Base-by-base conservation (phyloP, 306 rosid species). In the Quercus alba region DNA sequence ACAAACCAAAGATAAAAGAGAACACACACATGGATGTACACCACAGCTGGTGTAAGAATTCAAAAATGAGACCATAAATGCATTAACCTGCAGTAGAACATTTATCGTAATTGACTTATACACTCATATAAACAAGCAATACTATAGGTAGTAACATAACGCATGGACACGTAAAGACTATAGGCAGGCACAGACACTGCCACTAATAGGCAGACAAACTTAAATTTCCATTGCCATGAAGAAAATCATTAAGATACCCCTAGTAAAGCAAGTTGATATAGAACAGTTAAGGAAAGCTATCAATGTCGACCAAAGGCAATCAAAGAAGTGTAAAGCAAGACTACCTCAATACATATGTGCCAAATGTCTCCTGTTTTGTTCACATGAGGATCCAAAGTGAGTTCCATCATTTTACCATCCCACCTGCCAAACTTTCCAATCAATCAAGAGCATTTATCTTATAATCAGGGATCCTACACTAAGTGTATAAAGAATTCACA, bases 321-420 rank as follows among this genome's bases (percentile, higher is more conserved):
- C 77, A 41, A 26, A 46, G 82, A 68, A 59, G 46, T 55, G 52
- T 20, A 5, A 49, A 70, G 76, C 79, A 76, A 75, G 4, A n/a
- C 23, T 89, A 95, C 98, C 98, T 93, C 86, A 58, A 95, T 62
- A 77, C 92, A 82, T 62, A 95, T 87, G 88, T 95, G 99, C 99
- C 99, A 95, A 77, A 93, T 82, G 82, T 95, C 97, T 82, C 96
- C 98, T 10, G 99, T 95, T 89, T 88, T 95, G 83, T 95, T 93
- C 82, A 77, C 76, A 67, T 74, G 77, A 81, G 89, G 96, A 88
- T 95, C 94, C 89, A 95, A 87, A 72, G 86, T 82, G 74, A 95
- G 78, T 86, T 91, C 92, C 77, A 81, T 81, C 88, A 82, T 87
- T 89, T 82, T 89, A 83, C 83, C 88, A 64, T 89, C 93, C 71